Base-by-base conservation (phyloP, 1,139 yeast species). In the Groenewaldozyma sp. region DNA sequence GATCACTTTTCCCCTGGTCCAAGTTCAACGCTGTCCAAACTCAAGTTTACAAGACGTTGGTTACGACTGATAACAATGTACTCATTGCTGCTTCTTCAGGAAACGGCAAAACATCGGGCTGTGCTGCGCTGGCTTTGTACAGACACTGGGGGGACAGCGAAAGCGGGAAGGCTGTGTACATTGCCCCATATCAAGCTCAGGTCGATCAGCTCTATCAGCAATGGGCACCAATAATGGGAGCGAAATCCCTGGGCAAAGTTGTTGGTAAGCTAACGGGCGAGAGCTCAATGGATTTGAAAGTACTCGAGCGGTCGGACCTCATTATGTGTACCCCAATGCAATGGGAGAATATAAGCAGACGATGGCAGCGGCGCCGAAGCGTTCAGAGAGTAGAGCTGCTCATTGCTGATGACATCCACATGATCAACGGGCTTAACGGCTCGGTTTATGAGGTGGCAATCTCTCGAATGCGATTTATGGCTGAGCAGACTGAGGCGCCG, bases 291-390 rank as follows among this genome's bases (percentile, higher is more conserved):
- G 93, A 87, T 53, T 53, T 80, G 42, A 65, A 67, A 39, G 49
- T 74, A 2, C 52, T 86, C 9, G 75, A 77, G 1, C 61, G 65
- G 19, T 72, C 76, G 42, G 88, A 84, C 54, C 58, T 88, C 41
- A 60, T 84, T n/a, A 58, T 88, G 14, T 76, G 84, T 3, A 86
- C 96, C 0, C 94, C 96, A 0, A 68, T 63, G 17, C 88, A 83
- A 45, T 82, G 86, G 65, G 88, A 83, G 46, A 50, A 64, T 2
- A 53, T 87, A 1, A 74, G 94, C 0, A 73, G 91, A 48, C 70
- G 88, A 38, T 91, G 97, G 97, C 78, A 78, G 50, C 78, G 74
- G 51, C 46, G 58, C 22, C 42, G 49, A 18, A 77, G 78, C 36
- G 65, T 88, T 3, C 87, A 81, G 45, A 59, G 74, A 0, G 73